Percentiles rank a stretch among this genome's conserved stretches.
Conservation (phyloP, 345 rosid genomes). For the Pistacia integerrima region DNA sequence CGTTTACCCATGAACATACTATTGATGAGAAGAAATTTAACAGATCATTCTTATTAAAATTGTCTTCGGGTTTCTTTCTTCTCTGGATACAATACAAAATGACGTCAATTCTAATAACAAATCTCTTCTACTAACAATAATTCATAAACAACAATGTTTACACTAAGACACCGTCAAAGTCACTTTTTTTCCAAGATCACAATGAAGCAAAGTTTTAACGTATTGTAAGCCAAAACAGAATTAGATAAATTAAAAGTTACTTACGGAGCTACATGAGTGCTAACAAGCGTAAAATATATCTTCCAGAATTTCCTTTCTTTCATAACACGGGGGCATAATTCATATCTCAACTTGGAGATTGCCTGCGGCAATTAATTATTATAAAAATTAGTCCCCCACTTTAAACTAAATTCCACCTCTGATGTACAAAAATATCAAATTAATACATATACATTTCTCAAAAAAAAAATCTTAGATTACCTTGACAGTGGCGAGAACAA, state of each 20-base stretch:
- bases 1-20: not conserved
- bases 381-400: not conserved
- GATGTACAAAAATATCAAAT: not conserved
- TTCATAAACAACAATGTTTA: not conserved
- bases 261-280: slow-evolving; percentile 89
- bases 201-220: not conserved
- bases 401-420: slow-evolving; percentile 1
- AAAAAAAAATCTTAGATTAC: slow-evolving; percentile 22
- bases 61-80: not conserved
- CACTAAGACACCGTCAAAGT: not conserved
- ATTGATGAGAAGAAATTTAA: no score
- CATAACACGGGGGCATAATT: slow-evolving; percentile 89
- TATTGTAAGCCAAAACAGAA: slow-evolving; percentile 1
- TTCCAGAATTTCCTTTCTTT: slow-evolving; percentile 93
- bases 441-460: not conserved
- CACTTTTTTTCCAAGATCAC: not conserved
- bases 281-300: slow-evolving; percentile 88
- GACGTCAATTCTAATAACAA: not conserved
- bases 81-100: not conserved
- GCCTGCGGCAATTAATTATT: slow-evolving; percentile 45
- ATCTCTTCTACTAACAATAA: not conserved
- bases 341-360: slow-evolving; percentile 81
- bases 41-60: not conserved
- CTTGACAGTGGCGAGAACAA: slow-evolving; percentile 89
- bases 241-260: slow-evolving; percentile 24